Base-by-base conservation (phyloP, 306 rosid genomes). In the Castanea crenata region DNA sequence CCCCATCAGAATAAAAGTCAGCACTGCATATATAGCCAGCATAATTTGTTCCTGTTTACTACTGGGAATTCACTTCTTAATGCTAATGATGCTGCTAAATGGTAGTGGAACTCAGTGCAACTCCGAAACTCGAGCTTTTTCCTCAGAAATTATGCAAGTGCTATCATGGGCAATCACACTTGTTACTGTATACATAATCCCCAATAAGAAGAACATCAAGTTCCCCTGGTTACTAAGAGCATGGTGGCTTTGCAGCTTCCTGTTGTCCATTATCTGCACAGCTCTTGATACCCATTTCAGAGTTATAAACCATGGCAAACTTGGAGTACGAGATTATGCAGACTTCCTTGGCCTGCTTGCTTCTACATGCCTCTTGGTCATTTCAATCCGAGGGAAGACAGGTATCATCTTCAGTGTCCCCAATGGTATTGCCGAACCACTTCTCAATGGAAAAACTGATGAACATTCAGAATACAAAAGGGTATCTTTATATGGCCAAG, bases 221-320 rank as follows among this genome's bases (percentile, higher is more conserved):
- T 91, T 91, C 82, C 92, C 92, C 49, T 92, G 97, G 98, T 44
- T 88, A 71, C 78, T 95, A 58, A 87, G 99, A 79, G 86, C 86
- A 34, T 95, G 98, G 99, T 95, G 99, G 98, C 29, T 90, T 70
- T 89, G 87, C 80, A 89, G 83, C 80, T 95, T 87, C 76, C 15
- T 90, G 61, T 12, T 89, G 87, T 73, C 87, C 73, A 76, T 84
- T 23, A 35, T 81, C 27, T 76, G 76, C 62, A 73, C 86, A 75
- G 84, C 76, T 5, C 57, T 90, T 70, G 90, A 89, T 79, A 70
- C 69, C 7, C 79, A 86, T 81, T 82, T 83, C 34, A 80, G 79
- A 29, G 23, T 87, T 69, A 78, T 31, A 25, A 77, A 69, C 57
- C 69, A 81, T 32, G 86, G 80, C 21, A 70, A 63, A 21, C 77